These are phyloP conservation scores for Tausonia pullulans DNA, from an alignment of 1,284 basidiomycete species.

Conservation along the genomic window DNA sequence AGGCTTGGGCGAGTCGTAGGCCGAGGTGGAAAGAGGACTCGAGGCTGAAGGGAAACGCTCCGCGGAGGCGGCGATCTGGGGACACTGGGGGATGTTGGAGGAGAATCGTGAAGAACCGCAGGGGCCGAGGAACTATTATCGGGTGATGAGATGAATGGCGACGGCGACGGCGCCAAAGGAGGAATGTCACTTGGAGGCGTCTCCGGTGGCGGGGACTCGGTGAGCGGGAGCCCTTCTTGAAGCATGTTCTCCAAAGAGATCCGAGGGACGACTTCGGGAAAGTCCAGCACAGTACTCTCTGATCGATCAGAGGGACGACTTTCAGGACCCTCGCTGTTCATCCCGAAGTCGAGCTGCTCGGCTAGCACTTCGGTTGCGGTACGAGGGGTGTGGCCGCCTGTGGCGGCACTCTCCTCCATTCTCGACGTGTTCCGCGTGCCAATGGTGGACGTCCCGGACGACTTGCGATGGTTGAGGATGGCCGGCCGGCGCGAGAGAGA, in stretches of 20 bases:
- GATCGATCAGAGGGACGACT: neutral
- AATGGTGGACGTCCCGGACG: neutral
- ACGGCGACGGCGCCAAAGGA: neutral
- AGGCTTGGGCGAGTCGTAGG: no score
- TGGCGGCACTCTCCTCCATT: neutral
- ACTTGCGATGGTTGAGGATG: no score
- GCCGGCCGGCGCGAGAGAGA: no score
- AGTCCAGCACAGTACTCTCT: neutral
- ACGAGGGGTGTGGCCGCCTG: neutral
- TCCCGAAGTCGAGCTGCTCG: neutral
- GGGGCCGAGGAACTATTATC: neutral
- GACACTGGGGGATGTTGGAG: neutral
- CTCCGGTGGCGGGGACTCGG: neutral
- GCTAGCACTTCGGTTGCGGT: slow-evolving; percentile 1
- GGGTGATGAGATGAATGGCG: neutral
- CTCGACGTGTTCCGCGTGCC: neutral
- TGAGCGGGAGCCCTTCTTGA: no score
- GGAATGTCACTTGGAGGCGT: neutral
- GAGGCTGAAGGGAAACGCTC: slow-evolving; percentile 26
- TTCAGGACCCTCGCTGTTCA: neutral
- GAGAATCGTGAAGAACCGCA: neutral
- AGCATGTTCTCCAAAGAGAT: no score
- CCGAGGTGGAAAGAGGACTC: no score
- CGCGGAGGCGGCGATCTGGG: neutral
- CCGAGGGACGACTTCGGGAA: no score